A percentile compares a stretch with the other conserved stretches of the same genome.
Conservation (phyloP, 306 rosid genomes). For the Trichosanthes cucumerina region DNA sequence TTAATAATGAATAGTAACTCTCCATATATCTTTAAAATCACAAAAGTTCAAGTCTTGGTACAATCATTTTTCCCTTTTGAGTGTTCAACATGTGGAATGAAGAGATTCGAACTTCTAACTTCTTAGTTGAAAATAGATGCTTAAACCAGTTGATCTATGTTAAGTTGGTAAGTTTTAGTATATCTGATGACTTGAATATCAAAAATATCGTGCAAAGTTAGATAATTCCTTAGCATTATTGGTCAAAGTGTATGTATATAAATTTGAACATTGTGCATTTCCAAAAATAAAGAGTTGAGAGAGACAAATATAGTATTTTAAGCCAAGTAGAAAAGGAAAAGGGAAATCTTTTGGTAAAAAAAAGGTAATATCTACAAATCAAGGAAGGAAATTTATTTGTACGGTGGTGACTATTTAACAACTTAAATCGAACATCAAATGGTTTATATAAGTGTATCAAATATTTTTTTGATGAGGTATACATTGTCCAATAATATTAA, state of each 20-base stretch:
- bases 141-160: not conserved
- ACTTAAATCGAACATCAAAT: too few relatives aligned
- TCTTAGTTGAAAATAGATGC: not conserved
- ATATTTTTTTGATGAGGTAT: not conserved
- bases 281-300: not conserved
- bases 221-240: not conserved
- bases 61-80: not conserved
- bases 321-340: not conserved
- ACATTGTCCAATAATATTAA: not conserved
- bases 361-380: not conserved
- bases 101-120: not conserved
- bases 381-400: too few relatives aligned
- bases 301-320: not conserved
- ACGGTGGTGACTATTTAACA: too few relatives aligned
- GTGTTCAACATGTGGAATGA: not conserved
- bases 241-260: not conserved
- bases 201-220: not conserved
- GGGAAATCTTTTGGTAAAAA: not conserved
- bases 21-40: too few relatives aligned
- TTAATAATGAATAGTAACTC: too few relatives aligned
- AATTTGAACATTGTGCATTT: not conserved
- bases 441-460: not conserved
- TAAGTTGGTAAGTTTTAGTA: not conserved
- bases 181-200: not conserved
- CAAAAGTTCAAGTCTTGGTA: too few relatives aligned